Conservation (phyloP, 2,329 filamentous ascomycete genomes). For the Aspergillus thermomutatus region DNA sequence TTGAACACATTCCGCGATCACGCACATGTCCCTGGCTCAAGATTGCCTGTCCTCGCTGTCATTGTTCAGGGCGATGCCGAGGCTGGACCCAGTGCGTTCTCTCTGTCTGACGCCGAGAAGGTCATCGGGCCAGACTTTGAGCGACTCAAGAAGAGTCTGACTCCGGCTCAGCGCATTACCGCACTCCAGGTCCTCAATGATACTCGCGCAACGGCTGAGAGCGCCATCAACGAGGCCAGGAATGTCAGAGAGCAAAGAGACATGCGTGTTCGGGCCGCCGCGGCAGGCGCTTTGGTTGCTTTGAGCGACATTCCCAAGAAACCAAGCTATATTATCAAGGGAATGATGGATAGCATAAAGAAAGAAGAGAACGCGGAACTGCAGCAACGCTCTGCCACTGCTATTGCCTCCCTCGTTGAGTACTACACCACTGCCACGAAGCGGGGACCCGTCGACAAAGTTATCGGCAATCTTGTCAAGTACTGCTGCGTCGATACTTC, state of each 20-base stretch:
- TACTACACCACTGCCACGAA: constrained; percentile 78
- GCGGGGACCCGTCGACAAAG: constrained; percentile 85
- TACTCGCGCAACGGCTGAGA: constrained; percentile 65
- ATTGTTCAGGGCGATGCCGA: constrained; percentile 91
- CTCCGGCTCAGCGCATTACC: constrained; percentile 82
- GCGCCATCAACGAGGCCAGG: constrained; percentile 76
- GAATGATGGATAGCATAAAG: constrained; percentile 97
- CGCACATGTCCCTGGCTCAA: constrained; percentile 72
- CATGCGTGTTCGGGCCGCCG: constrained; percentile 78
- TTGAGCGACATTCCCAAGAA: constrained; percentile 88
- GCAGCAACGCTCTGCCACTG: constrained; percentile 79
- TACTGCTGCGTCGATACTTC: constrained; percentile 98
- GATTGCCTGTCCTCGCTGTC: constrained; percentile 77
- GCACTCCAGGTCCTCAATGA: constrained; percentile 75
- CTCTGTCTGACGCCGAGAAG: constrained; percentile 80
- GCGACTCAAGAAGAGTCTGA: constrained; percentile 80
- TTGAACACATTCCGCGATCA: constrained; percentile 89
- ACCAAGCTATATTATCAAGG: constrained; percentile 87
- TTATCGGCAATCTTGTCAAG: constrained; percentile 91
- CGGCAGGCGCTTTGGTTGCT: constrained; percentile 84
- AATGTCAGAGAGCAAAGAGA: constrained; percentile 77
- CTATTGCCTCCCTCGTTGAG: constrained; percentile 80
- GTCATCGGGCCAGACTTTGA: constrained; percentile 84
- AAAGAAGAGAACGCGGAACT: constrained; percentile 87
- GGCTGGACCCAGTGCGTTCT: constrained; percentile 90